Percentiles rank a stretch among this genome's conserved stretches.
Conservation (phyloP, 148 eudicot genomes). For the Beta vulgaris region DNA sequence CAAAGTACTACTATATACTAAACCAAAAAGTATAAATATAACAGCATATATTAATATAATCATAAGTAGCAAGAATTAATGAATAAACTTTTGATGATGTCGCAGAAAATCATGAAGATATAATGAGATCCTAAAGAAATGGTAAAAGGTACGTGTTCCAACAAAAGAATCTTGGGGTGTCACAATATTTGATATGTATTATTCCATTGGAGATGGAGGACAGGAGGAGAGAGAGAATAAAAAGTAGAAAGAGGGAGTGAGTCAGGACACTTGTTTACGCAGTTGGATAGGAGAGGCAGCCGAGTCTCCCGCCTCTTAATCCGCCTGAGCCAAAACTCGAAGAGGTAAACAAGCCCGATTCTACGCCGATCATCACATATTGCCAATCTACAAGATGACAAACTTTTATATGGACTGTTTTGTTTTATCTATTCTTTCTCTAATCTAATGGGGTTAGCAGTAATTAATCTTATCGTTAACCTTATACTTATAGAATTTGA, state of each 20-base stretch:
- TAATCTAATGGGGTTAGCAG: background rate
- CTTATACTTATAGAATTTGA: too few relatives aligned
- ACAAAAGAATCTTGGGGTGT: constrained; percentile 28
- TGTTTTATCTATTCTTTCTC: background rate
- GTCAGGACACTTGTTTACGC: constrained; percentile 32
- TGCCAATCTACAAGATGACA: background rate
- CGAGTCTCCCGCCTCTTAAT: constrained; percentile 35
- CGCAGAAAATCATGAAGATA: background rate
- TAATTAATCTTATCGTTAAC: too few relatives aligned
- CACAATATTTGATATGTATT: constrained; percentile 13
- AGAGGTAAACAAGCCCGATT: constrained; percentile 67
- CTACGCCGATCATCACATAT: constrained; percentile 42
- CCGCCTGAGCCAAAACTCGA: constrained; percentile 39
- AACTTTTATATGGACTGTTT: background rate
- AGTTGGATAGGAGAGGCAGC: constrained; percentile 14
- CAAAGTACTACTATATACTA: background rate
- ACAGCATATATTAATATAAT: background rate
- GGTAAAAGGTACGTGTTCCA: constrained; percentile 16
- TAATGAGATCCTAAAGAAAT: constrained; percentile 16
- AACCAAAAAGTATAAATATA: background rate
- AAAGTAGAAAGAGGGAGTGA: background rate
- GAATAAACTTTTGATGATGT: background rate
- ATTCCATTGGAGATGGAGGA: constrained; percentile 11
- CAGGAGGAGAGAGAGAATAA: background rate
- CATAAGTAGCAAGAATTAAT: background rate